phyloP scores from a whole-genome alignment of 106 monocot species.

The Xerophyta viscosa region DNA sequence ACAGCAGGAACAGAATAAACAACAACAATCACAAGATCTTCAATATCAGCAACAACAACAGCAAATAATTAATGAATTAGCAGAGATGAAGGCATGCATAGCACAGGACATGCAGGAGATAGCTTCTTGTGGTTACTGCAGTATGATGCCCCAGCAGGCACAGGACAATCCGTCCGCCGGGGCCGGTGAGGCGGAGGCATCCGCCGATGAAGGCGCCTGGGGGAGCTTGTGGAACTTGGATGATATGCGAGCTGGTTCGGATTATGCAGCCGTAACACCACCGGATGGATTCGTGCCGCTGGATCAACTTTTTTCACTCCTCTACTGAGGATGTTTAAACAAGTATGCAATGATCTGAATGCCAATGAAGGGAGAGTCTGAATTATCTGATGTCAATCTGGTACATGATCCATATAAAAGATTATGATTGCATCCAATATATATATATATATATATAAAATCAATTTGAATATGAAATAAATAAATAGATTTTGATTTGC shows the following conservation, averaged over 20 bases:
- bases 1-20: conserved; percentile 23
- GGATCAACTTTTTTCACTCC: conserved; percentile 10
- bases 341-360: neutral
- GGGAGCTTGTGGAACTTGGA: conserved; percentile 52
- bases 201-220: conserved; percentile 27
- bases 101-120: conserved; percentile 22
- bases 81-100: neutral
- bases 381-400: neutral
- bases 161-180: neutral
- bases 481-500: too few species aligned
- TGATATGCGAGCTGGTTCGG: conserved; percentile 3
- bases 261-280: neutral
- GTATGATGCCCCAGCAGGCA: conserved; percentile 11
- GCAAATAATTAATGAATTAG: neutral
- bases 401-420: too few species aligned
- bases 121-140: neutral
- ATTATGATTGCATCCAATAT: too few species aligned
- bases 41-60: conserved; percentile 9
- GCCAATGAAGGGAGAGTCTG: neutral
- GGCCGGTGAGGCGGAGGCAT: conserved; percentile 3
- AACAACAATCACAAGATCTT: neutral
- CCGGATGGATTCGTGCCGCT: conserved; percentile 1
- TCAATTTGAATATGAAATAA: too few species aligned
- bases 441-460: too few species aligned
- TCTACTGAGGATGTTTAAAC: neutral